phyloP scores from a whole-genome alignment of 169 alveolate genomes.

The Plasmodium vinckei region DNA sequence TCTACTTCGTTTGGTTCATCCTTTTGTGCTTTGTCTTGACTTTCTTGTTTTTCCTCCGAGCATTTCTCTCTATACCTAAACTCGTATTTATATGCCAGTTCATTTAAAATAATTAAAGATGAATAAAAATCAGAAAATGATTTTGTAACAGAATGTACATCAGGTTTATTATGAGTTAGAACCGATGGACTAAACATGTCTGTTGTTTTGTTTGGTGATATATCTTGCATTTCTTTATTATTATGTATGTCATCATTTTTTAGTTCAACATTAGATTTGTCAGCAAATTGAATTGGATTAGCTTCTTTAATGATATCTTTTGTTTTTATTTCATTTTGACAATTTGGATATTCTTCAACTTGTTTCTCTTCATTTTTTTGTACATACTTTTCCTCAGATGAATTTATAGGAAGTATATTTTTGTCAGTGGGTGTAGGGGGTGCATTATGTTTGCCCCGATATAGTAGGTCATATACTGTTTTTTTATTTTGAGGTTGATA shows the following conservation, averaged over 20 bases:
- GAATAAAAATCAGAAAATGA: slow-evolving; percentile 54
- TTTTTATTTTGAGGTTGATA: neutral
- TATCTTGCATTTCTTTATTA: no score
- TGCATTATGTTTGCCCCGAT: no score
- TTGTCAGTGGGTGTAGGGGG: no score
- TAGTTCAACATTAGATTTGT: no score
- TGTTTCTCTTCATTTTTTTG: no score
- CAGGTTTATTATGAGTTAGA: neutral
- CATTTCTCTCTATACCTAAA: neutral
- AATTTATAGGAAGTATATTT: neutral
- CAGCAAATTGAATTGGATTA: no score
- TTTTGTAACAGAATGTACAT: slow-evolving; percentile 30
- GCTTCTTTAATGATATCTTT: no score
- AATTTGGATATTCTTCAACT: no score
- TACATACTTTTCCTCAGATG: neutral
- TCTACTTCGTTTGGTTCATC: neutral
- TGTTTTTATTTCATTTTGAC: no score
- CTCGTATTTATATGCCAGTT: slow-evolving; percentile 12
- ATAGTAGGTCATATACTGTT: neutral
- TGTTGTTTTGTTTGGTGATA: no score
- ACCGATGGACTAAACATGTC: neutral
- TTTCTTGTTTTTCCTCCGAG: neutral
- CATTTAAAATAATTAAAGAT: slow-evolving; percentile 15
- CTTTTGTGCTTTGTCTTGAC: neutral
- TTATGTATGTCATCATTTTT: no score